phyloP scores from a whole-genome alignment of 768 basidiomycete species.

The Cystobasidium tubakii region DNA sequence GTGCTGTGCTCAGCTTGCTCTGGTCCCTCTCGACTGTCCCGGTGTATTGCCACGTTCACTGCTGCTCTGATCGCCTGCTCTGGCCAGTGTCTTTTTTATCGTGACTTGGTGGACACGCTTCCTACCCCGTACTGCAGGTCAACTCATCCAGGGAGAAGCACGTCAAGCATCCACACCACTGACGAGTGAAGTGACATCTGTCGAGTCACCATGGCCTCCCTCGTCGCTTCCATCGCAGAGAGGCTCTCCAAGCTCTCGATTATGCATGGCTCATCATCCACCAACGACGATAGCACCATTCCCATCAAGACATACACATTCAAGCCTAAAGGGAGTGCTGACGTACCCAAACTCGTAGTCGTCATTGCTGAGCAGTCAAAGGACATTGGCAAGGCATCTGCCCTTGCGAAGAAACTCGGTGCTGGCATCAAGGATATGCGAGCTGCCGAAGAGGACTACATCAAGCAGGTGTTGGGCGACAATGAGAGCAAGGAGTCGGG shows the following conservation, averaged over 20 bases:
- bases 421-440: constrained; percentile 46
- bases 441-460: constrained; percentile 40
- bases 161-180: too few species aligned
- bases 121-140: too few species aligned
- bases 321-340: constrained; percentile 43
- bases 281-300: not conserved
- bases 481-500: constrained; percentile 31
- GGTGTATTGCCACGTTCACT: too few species aligned
- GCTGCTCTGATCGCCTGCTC: too few species aligned
- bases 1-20: too few species aligned
- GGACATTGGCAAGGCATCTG: constrained; percentile 45
- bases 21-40: too few species aligned
- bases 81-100: too few species aligned
- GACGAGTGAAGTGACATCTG: too few species aligned
- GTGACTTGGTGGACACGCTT: too few species aligned
- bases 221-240: not conserved
- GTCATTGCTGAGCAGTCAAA: constrained; percentile 42
- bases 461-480: constrained; percentile 41
- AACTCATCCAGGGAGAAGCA: too few species aligned
- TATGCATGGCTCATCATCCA: not conserved
- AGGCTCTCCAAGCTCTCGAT: not conserved
- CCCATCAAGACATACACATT: constrained; percentile 43
- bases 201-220: not conserved
- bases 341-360: constrained; percentile 43
- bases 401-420: constrained; percentile 39